Base-by-base conservation (phyloP, 805 yeast species). In the Kodamaea jinghongensis region DNA sequence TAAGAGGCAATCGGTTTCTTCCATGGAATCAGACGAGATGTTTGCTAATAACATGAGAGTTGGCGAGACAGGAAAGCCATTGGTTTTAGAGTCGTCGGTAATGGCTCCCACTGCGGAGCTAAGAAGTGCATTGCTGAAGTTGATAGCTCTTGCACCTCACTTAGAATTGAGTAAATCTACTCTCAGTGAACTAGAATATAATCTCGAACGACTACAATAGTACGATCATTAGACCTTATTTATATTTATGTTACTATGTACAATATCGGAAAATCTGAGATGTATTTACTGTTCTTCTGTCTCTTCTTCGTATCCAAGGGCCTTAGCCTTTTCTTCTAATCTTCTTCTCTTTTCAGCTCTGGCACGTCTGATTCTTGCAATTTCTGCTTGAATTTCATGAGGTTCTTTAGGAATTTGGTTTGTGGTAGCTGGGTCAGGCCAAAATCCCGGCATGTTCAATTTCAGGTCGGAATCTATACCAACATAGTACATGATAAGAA, bases 371-470 rank as follows among this genome's bases (percentile, higher is more conserved):
- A 90, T 83, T 58, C 96, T 78, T 11, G 95, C 96, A 28, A 90
- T 68, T 56, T 90, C 98, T 1, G 93, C 91, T 58, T 86, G 83
- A 44, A 90, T 87, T 57, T 90, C 96, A 53, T 83, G 86, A 2
- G 89, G 89, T 55, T 90, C 96, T 55, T 89, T 90, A 2, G 98
- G 98, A 26, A 90, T 82, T 63, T 86, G 83, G 58, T 90, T 89
- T 50, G 88, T 72, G 2, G 96, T 84, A 30, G 85, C 84, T 30
- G 96, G 96, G 60, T 89, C 97, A 2, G 98, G 98, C 96, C 96
- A 89, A 64, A 87, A 90, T 14, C 96, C 96, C 6, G 95, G 95
- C 34, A 89, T 81, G 56, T 88, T 86, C 60, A 90, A 80, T 67
- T 88, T 90, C 52, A 73, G 78, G 60, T 90, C 96, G 1, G 97